Evolutionary conservation across 164 flowering plant species (phyloP), one percentile per base, ranked within the genome.

Genomic region (Santalum album): DNA sequence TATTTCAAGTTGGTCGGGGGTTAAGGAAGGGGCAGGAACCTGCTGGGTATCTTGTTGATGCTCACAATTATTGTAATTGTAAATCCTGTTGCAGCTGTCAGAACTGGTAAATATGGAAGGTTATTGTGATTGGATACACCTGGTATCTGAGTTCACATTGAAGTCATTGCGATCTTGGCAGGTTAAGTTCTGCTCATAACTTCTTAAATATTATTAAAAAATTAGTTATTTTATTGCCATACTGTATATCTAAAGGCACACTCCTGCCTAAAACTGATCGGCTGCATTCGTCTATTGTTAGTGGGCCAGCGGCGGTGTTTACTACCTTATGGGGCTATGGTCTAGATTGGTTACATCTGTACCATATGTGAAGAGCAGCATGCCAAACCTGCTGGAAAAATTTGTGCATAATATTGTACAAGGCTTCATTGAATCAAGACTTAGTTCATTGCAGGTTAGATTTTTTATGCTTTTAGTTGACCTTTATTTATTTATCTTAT

Each of bases 331-430:
- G 6, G 49, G 49, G 25, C 16, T 46, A 25, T 46, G 49, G 49
- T 46, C 49, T 46, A 21, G 25, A 38, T 38, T 46, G 49, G 49
- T 46, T 9, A 46, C 49, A 46, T 46, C 49, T 46, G 49, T 46
- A 22, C 42, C 42, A 12, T 46, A 46, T 46, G 20, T 46, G 49
- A 46, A 46, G 25, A 16, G 49, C 17, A 23, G 42, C 42, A 46
- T 14, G 1, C 23, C 25, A 2, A 46, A 23, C 49, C 25, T 46
- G 24, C 49, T 46, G 49, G 49, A 46, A 12, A 23, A 22, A 9
- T 46, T 20, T 21, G 25, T 21, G 25, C 49, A 12, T 38, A 38
- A 22, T 11, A 46, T 46, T 46, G 25, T 20, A 21, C 25, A 46
- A 46, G 49, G 12, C 16, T 46, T 46, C 17, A 10, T 21, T 46